Percentiles rank a stretch among this genome's conserved stretches.
phyloP scores from a whole-genome alignment of 495 filamentous ascomycete species.

The Hypomontagnella submonticulosa region DNA sequence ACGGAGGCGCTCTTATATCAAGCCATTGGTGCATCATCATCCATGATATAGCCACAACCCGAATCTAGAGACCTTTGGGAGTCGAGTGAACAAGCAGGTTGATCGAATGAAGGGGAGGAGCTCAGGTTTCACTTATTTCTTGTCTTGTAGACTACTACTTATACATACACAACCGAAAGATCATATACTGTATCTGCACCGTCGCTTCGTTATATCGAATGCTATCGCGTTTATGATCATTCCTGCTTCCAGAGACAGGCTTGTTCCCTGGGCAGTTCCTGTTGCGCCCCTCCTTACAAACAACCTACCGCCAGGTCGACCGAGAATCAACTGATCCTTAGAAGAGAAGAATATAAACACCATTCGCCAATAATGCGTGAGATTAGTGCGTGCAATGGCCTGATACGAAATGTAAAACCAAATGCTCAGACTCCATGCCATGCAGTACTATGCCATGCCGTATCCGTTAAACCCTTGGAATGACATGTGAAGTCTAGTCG shows the following conservation, averaged over 20 bases:
- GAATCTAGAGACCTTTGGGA: too few relatives aligned
- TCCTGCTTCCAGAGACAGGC: conserved; percentile 9
- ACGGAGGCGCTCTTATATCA: too few relatives aligned
- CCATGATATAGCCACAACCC: too few relatives aligned
- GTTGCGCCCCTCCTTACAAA: background rate
- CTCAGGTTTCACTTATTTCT: conserved; percentile 23
- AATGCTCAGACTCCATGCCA: conserved; percentile 45
- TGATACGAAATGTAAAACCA: conserved; percentile 26
- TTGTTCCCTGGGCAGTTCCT: conserved; percentile 3
- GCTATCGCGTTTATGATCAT: conserved; percentile 26
- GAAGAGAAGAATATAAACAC: conserved; percentile 26
- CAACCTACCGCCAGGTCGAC: conserved; percentile 23
- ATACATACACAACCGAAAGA: conserved; percentile 44
- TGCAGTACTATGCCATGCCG: conserved; percentile 35
- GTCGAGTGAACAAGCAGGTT: too few relatives aligned
- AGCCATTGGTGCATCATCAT: too few relatives aligned
- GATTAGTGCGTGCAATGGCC: conserved; percentile 12
- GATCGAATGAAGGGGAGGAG: too few relatives aligned
- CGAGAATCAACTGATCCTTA: conserved; percentile 2
- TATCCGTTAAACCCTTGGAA: conserved; percentile 18
- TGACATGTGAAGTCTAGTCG: conserved; percentile 17
- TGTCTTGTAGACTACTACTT: conserved; percentile 42
- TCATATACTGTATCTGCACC: conserved; percentile 34
- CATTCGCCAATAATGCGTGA: conserved; percentile 42
- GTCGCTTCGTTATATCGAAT: conserved; percentile 35